Percentiles rank a stretch among this genome's conserved stretches.
Conservation (phyloP, 768 basidiomycete genomes). For the Termitomyces heimii region DNA sequence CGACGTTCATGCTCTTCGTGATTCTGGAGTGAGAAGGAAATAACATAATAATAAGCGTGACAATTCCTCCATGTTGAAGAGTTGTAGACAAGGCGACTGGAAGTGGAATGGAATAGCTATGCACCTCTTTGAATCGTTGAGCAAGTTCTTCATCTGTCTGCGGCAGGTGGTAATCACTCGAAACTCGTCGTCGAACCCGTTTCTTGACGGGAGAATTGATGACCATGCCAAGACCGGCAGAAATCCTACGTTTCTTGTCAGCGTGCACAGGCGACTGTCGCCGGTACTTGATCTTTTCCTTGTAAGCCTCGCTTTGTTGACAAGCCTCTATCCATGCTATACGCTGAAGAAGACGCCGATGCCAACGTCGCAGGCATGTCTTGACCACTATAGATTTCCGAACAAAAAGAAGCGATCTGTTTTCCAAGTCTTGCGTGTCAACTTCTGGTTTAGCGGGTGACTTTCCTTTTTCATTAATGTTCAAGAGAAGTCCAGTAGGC, state of each 20-base stretch:
- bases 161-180: conserved; percentile 43
- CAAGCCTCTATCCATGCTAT: conserved; percentile 60
- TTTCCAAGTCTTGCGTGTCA: conserved; percentile 30
- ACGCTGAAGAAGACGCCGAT: conserved; percentile 35
- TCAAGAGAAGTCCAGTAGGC: conserved; percentile 7
- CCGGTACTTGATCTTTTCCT: conserved; percentile 35
- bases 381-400: conserved; percentile 34
- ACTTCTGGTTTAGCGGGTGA: conserved; percentile 19
- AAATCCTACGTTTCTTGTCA: conserved; percentile 30
- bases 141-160: conserved; percentile 62
- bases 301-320: conserved; percentile 54
- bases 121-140: conserved; percentile 63
- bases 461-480: conserved; percentile 19
- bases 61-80: conserved; percentile 8
- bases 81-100: conserved; percentile 11
- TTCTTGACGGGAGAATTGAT: conserved; percentile 28
- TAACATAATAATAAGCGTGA: conserved; percentile 14
- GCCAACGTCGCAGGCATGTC: conserved; percentile 39
- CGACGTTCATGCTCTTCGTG: conserved; percentile 64
- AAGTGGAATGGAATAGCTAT: conserved; percentile 17
- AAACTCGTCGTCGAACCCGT: conserved; percentile 32
- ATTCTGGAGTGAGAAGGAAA: conserved; percentile 40
- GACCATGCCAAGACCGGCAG: conserved; percentile 12
- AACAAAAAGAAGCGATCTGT: conserved; percentile 36
- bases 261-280: conserved; percentile 12